Conservation (phyloP, 2,329 filamentous ascomycete genomes). For the Scytalidium lignicola region DNA sequence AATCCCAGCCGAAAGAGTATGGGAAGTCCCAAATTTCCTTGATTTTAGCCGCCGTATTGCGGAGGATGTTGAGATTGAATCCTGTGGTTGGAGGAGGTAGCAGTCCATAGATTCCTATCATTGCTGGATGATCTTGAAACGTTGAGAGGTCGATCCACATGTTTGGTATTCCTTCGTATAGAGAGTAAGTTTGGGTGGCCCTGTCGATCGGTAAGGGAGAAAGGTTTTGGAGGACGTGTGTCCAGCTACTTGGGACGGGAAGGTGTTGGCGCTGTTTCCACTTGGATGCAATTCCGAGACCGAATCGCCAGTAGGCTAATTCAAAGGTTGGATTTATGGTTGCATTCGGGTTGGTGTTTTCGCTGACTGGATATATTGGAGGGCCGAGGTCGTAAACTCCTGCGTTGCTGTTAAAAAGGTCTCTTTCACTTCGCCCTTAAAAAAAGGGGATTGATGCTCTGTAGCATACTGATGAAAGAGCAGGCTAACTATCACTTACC, state of each 20-base stretch:
- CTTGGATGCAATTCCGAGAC: conserved; percentile 45
- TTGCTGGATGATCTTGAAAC: conserved; percentile 37
- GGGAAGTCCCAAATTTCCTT: conserved; percentile 36
- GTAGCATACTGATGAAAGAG: neutral
- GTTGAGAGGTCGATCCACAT: conserved; percentile 38
- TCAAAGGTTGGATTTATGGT: conserved; percentile 57
- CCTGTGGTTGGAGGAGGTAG: conserved; percentile 33
- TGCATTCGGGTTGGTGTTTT: conserved; percentile 53
- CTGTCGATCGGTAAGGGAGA: conserved; percentile 41
- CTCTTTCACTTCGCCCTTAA: too few relatives aligned
- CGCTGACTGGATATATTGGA: conserved; percentile 46
- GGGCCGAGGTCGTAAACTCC: conserved; percentile 47
- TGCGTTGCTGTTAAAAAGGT: neutral
- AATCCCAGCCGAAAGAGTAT: conserved; percentile 41
- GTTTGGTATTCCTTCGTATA: conserved; percentile 47
- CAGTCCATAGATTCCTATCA: conserved; percentile 40
- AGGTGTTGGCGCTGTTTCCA: conserved; percentile 47
- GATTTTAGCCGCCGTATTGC: conserved; percentile 34
- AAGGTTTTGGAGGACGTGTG: conserved; percentile 43
- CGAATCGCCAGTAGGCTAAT: conserved; percentile 56
- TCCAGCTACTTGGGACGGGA: conserved; percentile 41
- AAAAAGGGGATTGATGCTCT: too few relatives aligned
- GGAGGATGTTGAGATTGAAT: conserved; percentile 31
- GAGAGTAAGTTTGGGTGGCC: conserved; percentile 44
- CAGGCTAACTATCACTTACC: conserved; percentile 12